Base-by-base conservation (phyloP, 1,284 basidiomycete genomes). In the Xanthoconium separans region DNA sequence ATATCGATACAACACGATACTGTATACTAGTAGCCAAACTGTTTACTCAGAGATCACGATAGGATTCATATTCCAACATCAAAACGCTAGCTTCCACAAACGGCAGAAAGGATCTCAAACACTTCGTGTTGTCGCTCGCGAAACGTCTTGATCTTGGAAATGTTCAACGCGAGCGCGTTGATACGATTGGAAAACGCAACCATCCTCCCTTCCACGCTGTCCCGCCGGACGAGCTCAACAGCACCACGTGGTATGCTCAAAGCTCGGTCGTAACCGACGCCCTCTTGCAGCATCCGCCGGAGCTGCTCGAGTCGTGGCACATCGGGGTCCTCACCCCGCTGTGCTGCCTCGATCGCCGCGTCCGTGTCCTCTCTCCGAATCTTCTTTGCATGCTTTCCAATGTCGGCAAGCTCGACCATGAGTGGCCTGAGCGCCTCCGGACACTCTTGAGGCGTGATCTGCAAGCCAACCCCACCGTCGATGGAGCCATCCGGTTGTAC, bases 141-240 rank as follows among this genome's bases (percentile, higher is more conserved):
- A 65, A 93, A 93, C 44, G 85, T 81, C 56, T 75, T 77, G 56
- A 93, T 68, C 64, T 74, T 75, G 46, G 84, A 88, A 79, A 91
- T 82, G 1, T 76, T 77, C 53, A 92, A 62, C 58, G 86, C 84
- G 6, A 92, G 76, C 20, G 76, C 78, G 67, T 90, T 91, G 42
- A 92, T 80, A 56, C 85, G 70, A 65, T 92, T 92, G 37, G 85
- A 79, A 65, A 93, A 85, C 47, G 80, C 74, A 44, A 89, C 80
- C 11, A 83, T 81, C 16, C 81, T 69, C 4, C 84, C 83, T 63
- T 87, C 77, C 8, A 84, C 66, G 64, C 84, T 86, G 53, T 65
- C 58, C 47, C 77, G 69, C 46, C 77, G 64, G 7, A 0, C 6
- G 1, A 65, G 69, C n/a, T 68, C 62, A 0, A 52, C 54, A 31